Evolutionary conservation across 441 rosid species (phyloP).

Genomic region (Flueggea neowawraea): DNA sequence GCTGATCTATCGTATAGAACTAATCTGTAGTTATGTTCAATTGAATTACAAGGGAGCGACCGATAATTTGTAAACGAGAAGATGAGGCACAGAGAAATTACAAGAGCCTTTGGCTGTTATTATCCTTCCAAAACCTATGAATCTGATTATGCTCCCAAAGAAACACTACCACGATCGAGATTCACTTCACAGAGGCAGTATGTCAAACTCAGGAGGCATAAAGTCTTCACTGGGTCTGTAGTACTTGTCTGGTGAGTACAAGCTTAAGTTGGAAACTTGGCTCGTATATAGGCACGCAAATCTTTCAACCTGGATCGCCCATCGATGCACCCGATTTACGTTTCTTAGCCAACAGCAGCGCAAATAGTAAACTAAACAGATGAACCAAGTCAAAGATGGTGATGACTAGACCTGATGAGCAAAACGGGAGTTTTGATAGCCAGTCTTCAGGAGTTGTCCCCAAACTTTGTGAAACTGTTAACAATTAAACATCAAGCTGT

Average conservation of each 20-base stretch:
- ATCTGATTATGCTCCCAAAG: no score
- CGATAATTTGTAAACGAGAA: no score
- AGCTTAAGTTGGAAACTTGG: conserved; percentile 86
- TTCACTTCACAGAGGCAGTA: conserved; percentile 48
- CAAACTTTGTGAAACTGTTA: conserved; percentile 88
- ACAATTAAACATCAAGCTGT: neutral
- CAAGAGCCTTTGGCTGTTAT: no score
- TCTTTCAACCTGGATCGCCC: conserved; percentile 82
- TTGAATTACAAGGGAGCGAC: no score
- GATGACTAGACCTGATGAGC: conserved; percentile 77
- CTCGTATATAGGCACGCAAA: conserved; percentile 97
- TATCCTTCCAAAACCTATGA: no score
- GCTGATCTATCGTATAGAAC: no score
- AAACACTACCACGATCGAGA: no score
- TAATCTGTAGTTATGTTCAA: no score
- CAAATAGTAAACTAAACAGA: neutral
- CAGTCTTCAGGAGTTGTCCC: conserved; percentile 99
- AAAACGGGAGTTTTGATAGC: conserved; percentile 96
- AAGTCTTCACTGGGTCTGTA: conserved; percentile 95
- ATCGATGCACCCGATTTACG: neutral
- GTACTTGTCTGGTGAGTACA: conserved; percentile 94
- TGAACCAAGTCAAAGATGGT: neutral
- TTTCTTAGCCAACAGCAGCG: no score
- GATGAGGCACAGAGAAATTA: no score
- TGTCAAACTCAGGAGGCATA: conserved; percentile 94